phyloP scores from a whole-genome alignment of 768 basidiomycete species.

The Cystofilobasidium capitatum region DNA sequence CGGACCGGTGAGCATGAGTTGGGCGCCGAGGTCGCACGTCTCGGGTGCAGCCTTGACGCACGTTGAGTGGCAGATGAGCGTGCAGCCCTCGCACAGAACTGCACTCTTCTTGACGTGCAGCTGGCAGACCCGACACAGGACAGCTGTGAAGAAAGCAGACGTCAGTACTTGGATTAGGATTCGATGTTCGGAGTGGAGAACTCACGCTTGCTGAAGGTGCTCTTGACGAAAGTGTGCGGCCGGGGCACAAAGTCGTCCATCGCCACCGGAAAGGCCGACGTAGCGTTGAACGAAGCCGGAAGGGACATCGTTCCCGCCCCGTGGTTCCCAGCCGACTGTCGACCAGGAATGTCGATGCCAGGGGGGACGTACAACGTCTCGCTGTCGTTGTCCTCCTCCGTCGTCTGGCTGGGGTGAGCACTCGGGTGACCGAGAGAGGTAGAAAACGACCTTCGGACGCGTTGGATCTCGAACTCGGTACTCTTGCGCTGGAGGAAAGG shows the following conservation, averaged over 20 bases:
- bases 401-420: neutral
- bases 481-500: constrained; percentile 90
- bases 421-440: neutral
- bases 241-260: constrained; percentile 40
- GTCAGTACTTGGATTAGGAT: neutral
- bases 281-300: neutral
- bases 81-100: constrained; percentile 79
- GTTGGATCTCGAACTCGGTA: constrained; percentile 45
- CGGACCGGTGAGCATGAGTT: constrained; percentile 48
- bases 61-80: constrained; percentile 66
- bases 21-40: constrained; percentile 70
- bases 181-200: constrained; percentile 27
- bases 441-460: neutral
- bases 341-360: neutral
- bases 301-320: neutral
- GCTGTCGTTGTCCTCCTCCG: neutral
- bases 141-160: constrained; percentile 47
- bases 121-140: constrained; percentile 76
- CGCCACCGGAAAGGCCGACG: neutral
- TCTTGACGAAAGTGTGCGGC: constrained; percentile 79
- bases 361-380: neutral
- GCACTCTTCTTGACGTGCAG: constrained; percentile 72
- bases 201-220: constrained; percentile 84
- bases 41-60: constrained; percentile 64
- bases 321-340: neutral